Base-by-base conservation (phyloP, 495 filamentous ascomycete genomes). In the Penicillium malachiteum region DNA sequence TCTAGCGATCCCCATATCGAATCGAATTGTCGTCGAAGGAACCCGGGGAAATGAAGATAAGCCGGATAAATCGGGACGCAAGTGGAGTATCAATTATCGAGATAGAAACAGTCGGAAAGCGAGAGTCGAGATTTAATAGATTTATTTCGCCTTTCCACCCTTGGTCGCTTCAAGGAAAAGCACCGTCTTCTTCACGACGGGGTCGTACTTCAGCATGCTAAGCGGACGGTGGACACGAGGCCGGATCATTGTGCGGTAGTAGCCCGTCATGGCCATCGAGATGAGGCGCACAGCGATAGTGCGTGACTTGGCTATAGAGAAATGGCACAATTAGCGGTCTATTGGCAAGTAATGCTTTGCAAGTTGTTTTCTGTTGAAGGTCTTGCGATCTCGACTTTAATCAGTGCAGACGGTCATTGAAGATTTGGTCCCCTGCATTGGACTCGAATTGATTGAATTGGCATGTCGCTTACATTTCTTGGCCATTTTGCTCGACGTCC, bases 151-250 rank as follows among this genome's bases (percentile, higher is more conserved):
- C 62, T 75, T 71, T 55, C 78, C 78, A 53, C 78, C 76, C 62
- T 88, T 86, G 61, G 93, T 95, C 75, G 89, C 85, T 74, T 97
- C 92, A 30, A 96, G 81, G 73, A 97, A 97, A 3, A 97, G 81
- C 41, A 97, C 92, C 76, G 92, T 84, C 77, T 91, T 92, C 91
- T 73, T 90, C 89, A 96, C 89, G 64, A 99, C 89, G 54, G 95
- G 95, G 75, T 99, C 95, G 71, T 99, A 97, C 77, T 99, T 99
- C 59, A 97, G 80, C 92, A 97, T 96, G 75, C 89, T 93, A 72
- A 97, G 81, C 37, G 95, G 94, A 38, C 86, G 78, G 54, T 92
- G 80, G 21, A 80, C 77, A 48, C 95, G 87, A 13, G 92, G 92
- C 32, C 95, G 88, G 50, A 88, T 80, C 69, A 92, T 81, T 51